Evolutionary conservation across 495 filamentous ascomycete species (phyloP).

Genomic region (Neurospora sp.): DNA sequence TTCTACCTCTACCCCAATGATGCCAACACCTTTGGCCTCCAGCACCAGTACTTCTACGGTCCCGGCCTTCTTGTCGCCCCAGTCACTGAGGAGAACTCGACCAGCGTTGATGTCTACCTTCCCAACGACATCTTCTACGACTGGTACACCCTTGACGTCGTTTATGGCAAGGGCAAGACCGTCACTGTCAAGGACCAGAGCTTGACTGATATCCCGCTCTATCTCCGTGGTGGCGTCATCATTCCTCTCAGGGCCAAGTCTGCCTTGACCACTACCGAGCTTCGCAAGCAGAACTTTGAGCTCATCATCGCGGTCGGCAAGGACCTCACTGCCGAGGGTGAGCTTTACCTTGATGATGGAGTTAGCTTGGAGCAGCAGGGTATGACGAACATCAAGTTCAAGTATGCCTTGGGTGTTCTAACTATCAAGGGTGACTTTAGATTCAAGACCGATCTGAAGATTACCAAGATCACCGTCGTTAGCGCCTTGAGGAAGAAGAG

Average conservation of each 20-base stretch:
- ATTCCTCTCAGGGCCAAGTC: constrained; percentile 51
- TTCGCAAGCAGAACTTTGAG: constrained; percentile 59
- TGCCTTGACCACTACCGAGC: constrained; percentile 59
- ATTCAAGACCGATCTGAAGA: constrained; percentile 34
- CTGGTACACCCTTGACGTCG: constrained; percentile 50
- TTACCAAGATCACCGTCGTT: constrained; percentile 49
- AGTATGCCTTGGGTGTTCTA: constrained; percentile 41
- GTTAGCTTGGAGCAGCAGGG: constrained; percentile 41
- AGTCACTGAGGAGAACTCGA: constrained; percentile 53
- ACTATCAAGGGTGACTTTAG: constrained; percentile 44
- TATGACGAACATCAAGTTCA: constrained; percentile 43
- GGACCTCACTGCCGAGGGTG: constrained; percentile 29
- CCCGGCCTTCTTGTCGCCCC: constrained; percentile 61
- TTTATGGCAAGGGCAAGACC: constrained; percentile 46
- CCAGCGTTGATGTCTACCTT: constrained; percentile 60
- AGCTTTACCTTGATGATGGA: constrained; percentile 53
- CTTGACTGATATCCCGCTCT: constrained; percentile 61
- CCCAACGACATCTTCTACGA: constrained; percentile 71
- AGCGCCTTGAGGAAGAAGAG: constrained; percentile 20
- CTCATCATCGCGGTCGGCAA: constrained; percentile 54
- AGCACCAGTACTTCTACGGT: constrained; percentile 68
- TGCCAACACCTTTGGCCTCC: constrained; percentile 45
- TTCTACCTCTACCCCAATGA: constrained; percentile 67
- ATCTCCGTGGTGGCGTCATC: constrained; percentile 60
- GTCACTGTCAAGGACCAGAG: constrained; percentile 44